Percentiles rank a stretch among this genome's conserved stretches.
Conservation (phyloP, 345 rosid genomes). For the Ceriops decandra region DNA sequence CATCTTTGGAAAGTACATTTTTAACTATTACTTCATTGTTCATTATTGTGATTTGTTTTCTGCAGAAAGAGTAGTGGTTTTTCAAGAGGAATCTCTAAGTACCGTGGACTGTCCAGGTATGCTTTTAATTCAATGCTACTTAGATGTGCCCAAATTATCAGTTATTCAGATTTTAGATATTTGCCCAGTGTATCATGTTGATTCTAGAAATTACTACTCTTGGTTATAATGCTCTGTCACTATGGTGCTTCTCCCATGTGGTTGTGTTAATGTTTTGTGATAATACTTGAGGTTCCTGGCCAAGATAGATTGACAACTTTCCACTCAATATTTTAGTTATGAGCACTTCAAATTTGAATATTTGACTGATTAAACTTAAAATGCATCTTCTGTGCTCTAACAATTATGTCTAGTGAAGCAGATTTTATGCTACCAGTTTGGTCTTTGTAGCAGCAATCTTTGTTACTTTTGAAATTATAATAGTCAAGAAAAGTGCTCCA, state of each 20-base stretch:
- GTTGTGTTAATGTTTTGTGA: neutral
- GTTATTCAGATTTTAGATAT: neutral
- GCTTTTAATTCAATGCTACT: neutral
- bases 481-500: too few species aligned
- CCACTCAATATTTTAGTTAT: neutral
- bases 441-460: neutral
- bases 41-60: slow-evolving; percentile 29
- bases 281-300: neutral
- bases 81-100: slow-evolving; percentile 90
- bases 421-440: neutral
- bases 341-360: neutral
- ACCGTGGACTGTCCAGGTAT: slow-evolving; percentile 93
- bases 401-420: neutral
- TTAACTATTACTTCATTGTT: slow-evolving; percentile 13
- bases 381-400: too few species aligned
- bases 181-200: neutral
- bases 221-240: too few species aligned
- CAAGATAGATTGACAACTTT: neutral
- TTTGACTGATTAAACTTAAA: neutral
- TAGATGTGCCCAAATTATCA: neutral
- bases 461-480: too few species aligned
- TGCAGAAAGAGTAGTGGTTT: slow-evolving; percentile 97
- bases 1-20: slow-evolving; percentile 13
- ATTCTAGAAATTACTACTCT: neutral
- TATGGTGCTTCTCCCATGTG: neutral